Evolutionary conservation across 805 yeast genomes (phyloP), one percentile per base, ranked within the genome.

Genomic region (Brettanomyces naardenensis): DNA sequence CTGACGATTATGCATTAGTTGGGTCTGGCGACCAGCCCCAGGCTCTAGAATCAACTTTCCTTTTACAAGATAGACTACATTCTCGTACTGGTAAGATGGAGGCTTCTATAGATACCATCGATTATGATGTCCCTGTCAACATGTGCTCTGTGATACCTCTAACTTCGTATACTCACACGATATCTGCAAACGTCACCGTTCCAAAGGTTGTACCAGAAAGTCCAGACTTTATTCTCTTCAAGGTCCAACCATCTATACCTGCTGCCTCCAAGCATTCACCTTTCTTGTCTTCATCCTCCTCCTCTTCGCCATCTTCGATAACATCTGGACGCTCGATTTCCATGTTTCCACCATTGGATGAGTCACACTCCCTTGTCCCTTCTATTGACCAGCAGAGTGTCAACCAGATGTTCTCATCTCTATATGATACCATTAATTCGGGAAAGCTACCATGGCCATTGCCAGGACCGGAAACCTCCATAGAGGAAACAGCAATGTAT

Each of bases 111-210:
- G 19, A 11, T 15, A 15, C 11, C 11, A 30, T 11, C 14, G 39
- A 36, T 23, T 47, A 44, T 23, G 48, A 47, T 28, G 45, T 58
- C 11, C 62, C 62, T 5, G 30, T 44, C 2, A 44, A 44, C 6
- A 41, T 56, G 45, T 57, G 61, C 36, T 49, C 54, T 3, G 49
- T 53, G 11, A 47, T 57, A 13, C 49, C 47, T 28, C n/a, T 58
- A 19, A 36, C 41, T 15, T 38, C 45, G 2, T 58, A 56, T 35
- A 45, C 37, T 19, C 56, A 50, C 37, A 20, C 35, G 22, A 33
- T 38, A 5, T 40, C 50, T 14, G 43, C 46, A 18, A 23, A 11
- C 11, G 26, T 11, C 26, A 23, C 7, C 11, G 26, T 23, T 23
- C 37, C 40, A 27, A 33, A 42, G 6, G 6, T 22, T n/a, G 36